Percentiles rank a stretch among this genome's conserved stretches.
These are phyloP conservation scores for Trichoderma lentiforme DNA, from an alignment of 2,329 filamentous ascomycete species.

Conservation along the genomic window DNA sequence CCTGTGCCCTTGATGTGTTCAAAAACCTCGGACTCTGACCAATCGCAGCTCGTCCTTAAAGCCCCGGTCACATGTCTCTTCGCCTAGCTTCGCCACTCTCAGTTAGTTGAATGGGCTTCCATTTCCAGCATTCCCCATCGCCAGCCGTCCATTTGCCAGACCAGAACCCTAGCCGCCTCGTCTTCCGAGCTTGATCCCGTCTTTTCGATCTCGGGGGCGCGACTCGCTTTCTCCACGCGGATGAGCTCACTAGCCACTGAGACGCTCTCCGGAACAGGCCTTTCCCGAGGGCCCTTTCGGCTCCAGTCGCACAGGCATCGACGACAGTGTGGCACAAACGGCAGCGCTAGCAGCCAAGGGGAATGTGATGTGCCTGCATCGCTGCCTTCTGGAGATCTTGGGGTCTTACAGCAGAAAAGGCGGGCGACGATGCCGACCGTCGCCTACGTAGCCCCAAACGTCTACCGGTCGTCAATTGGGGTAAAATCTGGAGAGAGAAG, in stretches of 20 bases:
- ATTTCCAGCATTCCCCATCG: neutral
- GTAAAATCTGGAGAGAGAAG: neutral
- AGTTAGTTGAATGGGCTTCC: neutral
- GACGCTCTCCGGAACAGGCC: neutral
- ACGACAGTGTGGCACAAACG: neutral
- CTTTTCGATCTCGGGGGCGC: constrained; percentile 6
- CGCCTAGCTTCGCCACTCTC: constrained; percentile 15
- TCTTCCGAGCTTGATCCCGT: neutral
- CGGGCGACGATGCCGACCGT: neutral
- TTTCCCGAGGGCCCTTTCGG: neutral
- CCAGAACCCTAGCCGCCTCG: neutral
- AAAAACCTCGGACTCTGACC: neutral
- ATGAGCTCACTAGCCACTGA: neutral
- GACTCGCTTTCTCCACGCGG: neutral
- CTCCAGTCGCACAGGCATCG: neutral
- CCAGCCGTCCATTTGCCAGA: neutral
- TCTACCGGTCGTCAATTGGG: neutral
- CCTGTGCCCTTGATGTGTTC: neutral
- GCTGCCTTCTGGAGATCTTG: constrained; percentile 5
- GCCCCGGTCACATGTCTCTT: constrained; percentile 16
- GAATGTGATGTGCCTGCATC: constrained; percentile 2
- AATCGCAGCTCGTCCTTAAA: neutral
- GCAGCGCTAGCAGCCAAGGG: constrained; percentile 5
- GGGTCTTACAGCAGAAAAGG: neutral
- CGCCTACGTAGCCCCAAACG: neutral